Conservation (phyloP, 768 basidiomycete genomes). For the Kwoniella shandongensis region DNA sequence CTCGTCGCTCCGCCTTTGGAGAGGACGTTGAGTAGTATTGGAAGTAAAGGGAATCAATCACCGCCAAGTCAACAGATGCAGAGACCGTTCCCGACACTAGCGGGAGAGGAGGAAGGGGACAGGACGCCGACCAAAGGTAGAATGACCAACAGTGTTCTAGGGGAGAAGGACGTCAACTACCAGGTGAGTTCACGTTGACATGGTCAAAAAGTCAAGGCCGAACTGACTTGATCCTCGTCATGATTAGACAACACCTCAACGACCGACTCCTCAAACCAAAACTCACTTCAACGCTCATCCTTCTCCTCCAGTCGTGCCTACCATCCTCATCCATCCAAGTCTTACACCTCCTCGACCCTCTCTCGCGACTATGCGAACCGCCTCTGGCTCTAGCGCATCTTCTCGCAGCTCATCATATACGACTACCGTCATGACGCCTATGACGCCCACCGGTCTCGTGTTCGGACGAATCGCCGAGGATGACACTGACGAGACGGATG, state of each 20-base stretch:
- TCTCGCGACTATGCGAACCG: conserved; percentile 1
- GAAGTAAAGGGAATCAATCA: conserved; percentile 17
- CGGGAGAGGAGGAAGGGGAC: neutral
- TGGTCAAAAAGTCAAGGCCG: too few species aligned
- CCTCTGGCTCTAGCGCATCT: neutral
- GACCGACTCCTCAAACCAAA: neutral
- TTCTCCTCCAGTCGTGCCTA: conserved; percentile 8
- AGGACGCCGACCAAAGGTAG: neutral
- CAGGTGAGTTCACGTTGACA: conserved; percentile 13
- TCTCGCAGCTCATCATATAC: conserved; percentile 9
- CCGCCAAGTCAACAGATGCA: conserved; percentile 20
- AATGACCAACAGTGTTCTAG: neutral
- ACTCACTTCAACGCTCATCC: neutral
- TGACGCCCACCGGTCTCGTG: conserved; percentile 9
- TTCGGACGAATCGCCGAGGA: conserved; percentile 7
- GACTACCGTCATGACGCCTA: conserved; percentile 8
- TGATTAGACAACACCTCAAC: too few species aligned
- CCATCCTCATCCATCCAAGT: conserved; percentile 11
- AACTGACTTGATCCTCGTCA: too few species aligned
- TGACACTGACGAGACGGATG: neutral
- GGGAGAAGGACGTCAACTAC: conserved; percentile 12
- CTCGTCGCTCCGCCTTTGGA: conserved; percentile 22
- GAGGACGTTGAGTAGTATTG: conserved; percentile 21
- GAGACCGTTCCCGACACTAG: conserved; percentile 15
- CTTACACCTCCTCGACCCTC: conserved; percentile 21